phyloP scores from a whole-genome alignment of 2,329 filamentous ascomycete genomes.

The Diaporthe sp. region DNA sequence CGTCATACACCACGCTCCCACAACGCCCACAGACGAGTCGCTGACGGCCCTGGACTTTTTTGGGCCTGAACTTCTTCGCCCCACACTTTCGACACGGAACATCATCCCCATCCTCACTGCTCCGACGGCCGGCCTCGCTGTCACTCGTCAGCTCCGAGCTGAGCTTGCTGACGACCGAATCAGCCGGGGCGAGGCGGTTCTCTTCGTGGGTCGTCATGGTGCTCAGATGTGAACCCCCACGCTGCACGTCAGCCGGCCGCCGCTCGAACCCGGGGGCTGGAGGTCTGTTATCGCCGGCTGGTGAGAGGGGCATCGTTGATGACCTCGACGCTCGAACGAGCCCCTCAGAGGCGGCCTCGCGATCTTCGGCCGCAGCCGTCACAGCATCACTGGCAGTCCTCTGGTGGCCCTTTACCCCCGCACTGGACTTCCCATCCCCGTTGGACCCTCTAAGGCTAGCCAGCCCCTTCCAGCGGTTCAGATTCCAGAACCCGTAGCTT shows the following conservation, averaged over 20 bases:
- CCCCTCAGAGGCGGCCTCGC: conserved; percentile 11
- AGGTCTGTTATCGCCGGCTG: conserved; percentile 42
- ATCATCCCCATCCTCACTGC: conserved; percentile 54
- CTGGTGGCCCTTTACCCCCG: conserved; percentile 34
- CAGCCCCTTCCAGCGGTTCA: conserved; percentile 66
- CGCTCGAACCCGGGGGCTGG: conserved; percentile 27
- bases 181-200: conserved; percentile 49
- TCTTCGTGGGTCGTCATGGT: conserved; percentile 42
- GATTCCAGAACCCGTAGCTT: conserved; percentile 69
- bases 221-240: conserved; percentile 36
- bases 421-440: conserved; percentile 8
- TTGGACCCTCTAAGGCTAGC: conserved; percentile 52
- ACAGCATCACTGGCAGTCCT: conserved; percentile 38
- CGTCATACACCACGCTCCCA: conserved; percentile 50
- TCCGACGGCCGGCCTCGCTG: conserved; percentile 50
- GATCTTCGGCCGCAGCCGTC: conserved; percentile 13
- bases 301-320: conserved; percentile 29
- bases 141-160: conserved; percentile 69
- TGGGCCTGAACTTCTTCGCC: conserved; percentile 71
- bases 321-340: conserved; percentile 29
- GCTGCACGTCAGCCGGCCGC: conserved; percentile 38
- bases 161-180: conserved; percentile 66
- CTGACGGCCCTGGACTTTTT: conserved; percentile 66
- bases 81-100: conserved; percentile 72
- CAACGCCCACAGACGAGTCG: conserved; percentile 74